phyloP scores from a whole-genome alignment of 805 yeast species.

The Debaryomyces tyrocola region DNA sequence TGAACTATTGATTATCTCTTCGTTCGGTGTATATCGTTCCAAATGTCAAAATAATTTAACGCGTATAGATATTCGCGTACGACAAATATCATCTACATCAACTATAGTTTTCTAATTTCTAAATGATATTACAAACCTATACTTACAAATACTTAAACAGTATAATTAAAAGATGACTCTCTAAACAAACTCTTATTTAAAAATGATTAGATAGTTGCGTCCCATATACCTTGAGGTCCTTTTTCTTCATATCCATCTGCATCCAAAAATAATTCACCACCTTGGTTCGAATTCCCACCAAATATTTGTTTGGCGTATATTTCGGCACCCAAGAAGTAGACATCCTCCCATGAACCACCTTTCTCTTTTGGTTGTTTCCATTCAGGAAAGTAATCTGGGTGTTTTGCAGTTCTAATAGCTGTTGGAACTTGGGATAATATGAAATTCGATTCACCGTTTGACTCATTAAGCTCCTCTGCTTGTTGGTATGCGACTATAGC shows the following conservation, averaged over 20 bases:
- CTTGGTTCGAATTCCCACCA: slow-evolving; percentile 53
- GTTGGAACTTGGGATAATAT: slow-evolving; percentile 70
- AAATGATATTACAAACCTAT: too few species aligned
- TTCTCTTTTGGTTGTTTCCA: slow-evolving; percentile 66
- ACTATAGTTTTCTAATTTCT: too few species aligned
- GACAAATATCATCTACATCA: too few species aligned
- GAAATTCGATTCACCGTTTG: slow-evolving; percentile 24
- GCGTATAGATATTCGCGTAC: too few species aligned
- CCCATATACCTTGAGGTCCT: slow-evolving; percentile 88
- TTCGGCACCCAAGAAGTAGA: slow-evolving; percentile 81
- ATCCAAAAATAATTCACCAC: slow-evolving; percentile 63
- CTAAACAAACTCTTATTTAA: neutral
- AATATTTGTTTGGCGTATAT: slow-evolving; percentile 85
- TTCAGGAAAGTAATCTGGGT: slow-evolving; percentile 91
- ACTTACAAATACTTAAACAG: too few species aligned
- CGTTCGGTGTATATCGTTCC: neutral
- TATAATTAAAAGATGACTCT: too few species aligned
- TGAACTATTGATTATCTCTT: neutral
- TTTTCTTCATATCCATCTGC: slow-evolving; percentile 69
- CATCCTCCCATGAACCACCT: slow-evolving; percentile 68
- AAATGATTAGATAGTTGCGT: slow-evolving; percentile 27
- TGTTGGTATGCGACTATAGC: slow-evolving; percentile 46
- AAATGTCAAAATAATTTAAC: too few species aligned
- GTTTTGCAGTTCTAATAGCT: slow-evolving; percentile 62
- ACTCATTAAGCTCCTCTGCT: slow-evolving; percentile 33